These are phyloP conservation scores for Limnanthes douglasii DNA, from an alignment of 345 rosid species.

Conservation along the genomic window DNA sequence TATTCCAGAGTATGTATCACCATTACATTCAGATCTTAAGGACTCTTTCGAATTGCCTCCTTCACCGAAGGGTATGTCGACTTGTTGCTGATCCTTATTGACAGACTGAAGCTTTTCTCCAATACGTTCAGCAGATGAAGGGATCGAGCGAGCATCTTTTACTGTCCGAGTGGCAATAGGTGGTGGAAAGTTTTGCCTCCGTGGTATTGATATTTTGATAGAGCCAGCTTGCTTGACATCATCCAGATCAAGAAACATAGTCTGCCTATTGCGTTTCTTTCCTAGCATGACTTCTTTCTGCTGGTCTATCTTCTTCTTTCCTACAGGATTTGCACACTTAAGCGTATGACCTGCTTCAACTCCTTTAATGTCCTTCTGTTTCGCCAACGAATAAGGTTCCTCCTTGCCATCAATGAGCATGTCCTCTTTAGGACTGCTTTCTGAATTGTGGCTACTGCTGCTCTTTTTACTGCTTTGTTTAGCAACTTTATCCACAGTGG, in stretches of 20 bases:
- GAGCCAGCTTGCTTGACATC: slow-evolving; percentile 89
- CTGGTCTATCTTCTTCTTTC: slow-evolving; percentile 79
- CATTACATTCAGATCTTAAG: slow-evolving; percentile 50
- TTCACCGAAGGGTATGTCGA: slow-evolving; percentile 33
- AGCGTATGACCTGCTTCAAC: slow-evolving; percentile 65
- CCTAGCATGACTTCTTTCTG: slow-evolving; percentile 97
- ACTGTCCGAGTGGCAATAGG: slow-evolving; percentile 52
- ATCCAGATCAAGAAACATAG: slow-evolving; percentile 77
- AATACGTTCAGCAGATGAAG: slow-evolving; percentile 30
- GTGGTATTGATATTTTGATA: slow-evolving; percentile 60
- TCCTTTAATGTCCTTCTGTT: slow-evolving; percentile 73
- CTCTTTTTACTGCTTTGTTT: slow-evolving; percentile 15
- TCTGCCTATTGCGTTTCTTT: slow-evolving; percentile 90
- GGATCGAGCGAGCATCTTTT: slow-evolving; percentile 48
- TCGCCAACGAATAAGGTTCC: slow-evolving; percentile 18
- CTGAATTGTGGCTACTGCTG: slow-evolving; percentile 20
- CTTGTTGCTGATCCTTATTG: slow-evolving; percentile 48
- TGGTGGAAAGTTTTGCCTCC: slow-evolving; percentile 45
- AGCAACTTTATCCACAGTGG: slow-evolving; percentile 19
- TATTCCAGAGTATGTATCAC: slow-evolving; percentile 37
- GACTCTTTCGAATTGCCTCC: slow-evolving; percentile 25
- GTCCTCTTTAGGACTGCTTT: slow-evolving; percentile 29
- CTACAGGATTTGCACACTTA: slow-evolving; percentile 50
- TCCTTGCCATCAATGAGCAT: slow-evolving; percentile 24
- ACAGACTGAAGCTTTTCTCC: slow-evolving; percentile 36